phyloP scores from a whole-genome alignment of 257 asterid genomes.

The Ilex asprella region DNA sequence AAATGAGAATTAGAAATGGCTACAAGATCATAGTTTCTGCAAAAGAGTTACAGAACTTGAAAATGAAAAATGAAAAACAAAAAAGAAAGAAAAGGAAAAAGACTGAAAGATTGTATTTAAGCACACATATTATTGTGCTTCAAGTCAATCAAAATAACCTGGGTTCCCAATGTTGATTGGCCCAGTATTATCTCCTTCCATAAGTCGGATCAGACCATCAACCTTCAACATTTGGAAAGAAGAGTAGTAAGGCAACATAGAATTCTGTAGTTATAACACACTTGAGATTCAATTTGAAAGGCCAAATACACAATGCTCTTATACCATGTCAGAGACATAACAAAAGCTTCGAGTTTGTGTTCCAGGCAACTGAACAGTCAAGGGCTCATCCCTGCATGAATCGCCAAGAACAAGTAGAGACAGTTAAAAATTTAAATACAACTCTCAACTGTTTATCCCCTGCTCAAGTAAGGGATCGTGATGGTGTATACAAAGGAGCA shows the following conservation, averaged over 20 bases:
- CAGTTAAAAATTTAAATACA: neutral
- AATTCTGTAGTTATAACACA: too few relatives aligned
- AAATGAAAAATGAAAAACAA: too few relatives aligned
- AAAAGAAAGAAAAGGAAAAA: too few relatives aligned
- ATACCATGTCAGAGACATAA: conserved; percentile 50
- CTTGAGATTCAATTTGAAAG: neutral
- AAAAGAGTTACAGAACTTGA: too few relatives aligned
- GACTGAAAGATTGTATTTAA: too few relatives aligned
- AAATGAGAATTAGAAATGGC: neutral
- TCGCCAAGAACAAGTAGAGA: neutral
- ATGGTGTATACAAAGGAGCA: too few relatives aligned
- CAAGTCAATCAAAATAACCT: conserved; percentile 19
- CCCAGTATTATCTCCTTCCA: conserved; percentile 53
- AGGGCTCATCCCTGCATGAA: conserved; percentile 58
- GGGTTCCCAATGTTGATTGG: conserved; percentile 74
- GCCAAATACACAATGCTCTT: neutral
- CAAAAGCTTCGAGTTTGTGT: conserved; percentile 75
- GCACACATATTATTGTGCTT: neutral
- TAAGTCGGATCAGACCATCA: conserved; percentile 44
- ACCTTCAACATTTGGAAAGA: conserved; percentile 29
- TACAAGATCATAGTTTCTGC: neutral
- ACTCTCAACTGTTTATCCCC: neutral
- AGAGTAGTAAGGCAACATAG: neutral
- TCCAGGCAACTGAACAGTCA: conserved; percentile 93
- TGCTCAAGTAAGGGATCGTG: too few relatives aligned